Evolutionary conservation across 768 basidiomycete species (phyloP).

Genomic region (Leccinum variicolor): DNA sequence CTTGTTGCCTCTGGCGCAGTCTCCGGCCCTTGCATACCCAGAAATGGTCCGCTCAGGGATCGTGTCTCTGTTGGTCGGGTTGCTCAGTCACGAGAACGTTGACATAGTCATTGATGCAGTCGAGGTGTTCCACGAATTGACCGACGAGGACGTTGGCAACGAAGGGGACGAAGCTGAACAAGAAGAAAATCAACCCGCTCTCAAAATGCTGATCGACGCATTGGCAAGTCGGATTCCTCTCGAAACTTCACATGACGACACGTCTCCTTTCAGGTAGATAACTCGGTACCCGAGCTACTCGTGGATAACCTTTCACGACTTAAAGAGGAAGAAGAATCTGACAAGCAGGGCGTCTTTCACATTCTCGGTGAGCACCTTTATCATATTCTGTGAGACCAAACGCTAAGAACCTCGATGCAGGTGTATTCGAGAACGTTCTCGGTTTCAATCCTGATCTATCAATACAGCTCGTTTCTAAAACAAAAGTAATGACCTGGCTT

Average conservation of each 20-base stretch:
- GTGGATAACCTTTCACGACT: conserved; percentile 86
- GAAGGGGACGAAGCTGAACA: conserved; percentile 65
- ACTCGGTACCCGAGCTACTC: conserved; percentile 81
- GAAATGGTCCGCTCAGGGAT: conserved; percentile 81
- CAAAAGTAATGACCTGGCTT: conserved; percentile 75
- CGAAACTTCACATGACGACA: conserved; percentile 1
- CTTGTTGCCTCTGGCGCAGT: conserved; percentile 85
- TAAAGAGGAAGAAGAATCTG: conserved; percentile 89
- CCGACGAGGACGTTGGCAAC: conserved; percentile 92
- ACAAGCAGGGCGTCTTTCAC: conserved; percentile 90
- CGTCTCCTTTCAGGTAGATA: conserved; percentile 56
- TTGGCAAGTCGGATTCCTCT: conserved; percentile 51
- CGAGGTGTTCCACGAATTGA: conserved; percentile 89
- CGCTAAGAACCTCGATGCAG: conserved; percentile 34
- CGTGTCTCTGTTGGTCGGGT: conserved; percentile 67
- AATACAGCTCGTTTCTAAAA: conserved; percentile 65
- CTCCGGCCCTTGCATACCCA: conserved; percentile 79
- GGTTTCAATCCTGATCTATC: conserved; percentile 81
- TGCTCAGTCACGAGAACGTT: conserved; percentile 93
- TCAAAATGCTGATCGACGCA: conserved; percentile 71
- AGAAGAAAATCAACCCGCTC: conserved; percentile 57
- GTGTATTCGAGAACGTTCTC: conserved; percentile 90
- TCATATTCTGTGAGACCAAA: not conserved
- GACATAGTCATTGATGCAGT: conserved; percentile 98
- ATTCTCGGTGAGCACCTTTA: conserved; percentile 60